Evolutionary conservation across 306 rosid genomes (phyloP).

Genomic region (Lathyrus aphaca): DNA sequence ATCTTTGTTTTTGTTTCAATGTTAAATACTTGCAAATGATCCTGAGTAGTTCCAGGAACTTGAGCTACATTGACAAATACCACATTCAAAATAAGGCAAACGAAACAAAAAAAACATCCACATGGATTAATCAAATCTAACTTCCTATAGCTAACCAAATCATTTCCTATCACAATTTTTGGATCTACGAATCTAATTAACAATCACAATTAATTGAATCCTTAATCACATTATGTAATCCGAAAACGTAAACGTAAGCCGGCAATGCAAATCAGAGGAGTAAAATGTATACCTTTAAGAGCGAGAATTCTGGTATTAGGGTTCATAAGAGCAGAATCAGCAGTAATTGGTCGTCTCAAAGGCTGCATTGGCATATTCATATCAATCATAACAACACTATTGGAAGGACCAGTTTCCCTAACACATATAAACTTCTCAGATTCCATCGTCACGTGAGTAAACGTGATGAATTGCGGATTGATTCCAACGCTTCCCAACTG

Average conservation of each 20-base stretch:
- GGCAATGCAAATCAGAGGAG: background rate
- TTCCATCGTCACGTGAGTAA: conserved; percentile 85
- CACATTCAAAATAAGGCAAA: conserved; percentile 8
- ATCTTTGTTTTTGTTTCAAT: conserved; percentile 72
- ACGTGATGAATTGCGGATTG: conserved; percentile 73
- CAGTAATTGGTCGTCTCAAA: conserved; percentile 77
- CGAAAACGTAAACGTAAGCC: background rate
- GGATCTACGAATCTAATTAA: conserved; percentile 16
- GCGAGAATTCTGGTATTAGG: conserved; percentile 77
- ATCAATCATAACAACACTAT: conserved; percentile 72
- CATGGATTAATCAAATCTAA: background rate
- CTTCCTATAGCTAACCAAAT: background rate
- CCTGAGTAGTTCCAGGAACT: conserved; percentile 80
- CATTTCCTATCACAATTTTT: background rate
- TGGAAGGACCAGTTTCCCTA: conserved; percentile 78
- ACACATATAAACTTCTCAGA: conserved; percentile 82
- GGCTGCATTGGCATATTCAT: conserved; percentile 88
- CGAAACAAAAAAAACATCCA: background rate
- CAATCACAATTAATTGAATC: conserved; percentile 5
- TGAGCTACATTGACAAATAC: conserved; percentile 55
- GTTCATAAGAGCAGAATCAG: conserved; percentile 84
- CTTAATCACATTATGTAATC: background rate
- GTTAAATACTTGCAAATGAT: conserved; percentile 81
- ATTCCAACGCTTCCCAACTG: conserved; percentile 76
- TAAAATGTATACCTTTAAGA: conserved; percentile 54